Evolutionary conservation across 2,329 filamentous ascomycete species (phyloP).

Genomic region (Trichoderma sp.): DNA sequence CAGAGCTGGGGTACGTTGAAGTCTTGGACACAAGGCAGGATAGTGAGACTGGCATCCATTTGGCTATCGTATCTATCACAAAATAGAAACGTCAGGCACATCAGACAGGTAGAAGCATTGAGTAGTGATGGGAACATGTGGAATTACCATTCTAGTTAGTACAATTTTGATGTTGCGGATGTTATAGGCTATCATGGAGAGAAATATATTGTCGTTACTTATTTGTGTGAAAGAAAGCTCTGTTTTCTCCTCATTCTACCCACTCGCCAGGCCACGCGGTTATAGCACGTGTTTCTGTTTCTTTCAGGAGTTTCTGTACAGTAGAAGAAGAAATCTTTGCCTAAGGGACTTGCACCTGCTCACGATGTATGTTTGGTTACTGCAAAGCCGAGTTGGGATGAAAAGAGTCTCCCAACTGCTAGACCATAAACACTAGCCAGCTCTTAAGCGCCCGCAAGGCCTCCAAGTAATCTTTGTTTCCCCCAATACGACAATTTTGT

Average conservation of each 20-base stretch:
- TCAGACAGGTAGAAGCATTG: no score
- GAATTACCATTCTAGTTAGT: not conserved
- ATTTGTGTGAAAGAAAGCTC: not conserved
- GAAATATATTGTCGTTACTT: not conserved
- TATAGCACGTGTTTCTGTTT: not conserved
- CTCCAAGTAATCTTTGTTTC: not conserved
- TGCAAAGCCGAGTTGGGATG: not conserved
- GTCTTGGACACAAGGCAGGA: not conserved
- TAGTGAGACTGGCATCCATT: not conserved
- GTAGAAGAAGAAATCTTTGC: not conserved
- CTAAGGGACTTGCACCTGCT: not conserved
- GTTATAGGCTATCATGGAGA: not conserved
- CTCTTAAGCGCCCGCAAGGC: not conserved
- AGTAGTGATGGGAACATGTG: not conserved
- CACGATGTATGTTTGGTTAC: not conserved
- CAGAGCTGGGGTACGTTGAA: not conserved
- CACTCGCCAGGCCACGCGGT: not conserved
- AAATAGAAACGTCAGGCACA: not conserved
- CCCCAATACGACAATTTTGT: not conserved
- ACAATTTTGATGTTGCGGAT: not conserved
- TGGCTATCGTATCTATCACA: not conserved
- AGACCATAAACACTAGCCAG: not conserved
- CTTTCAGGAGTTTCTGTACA: not conserved
- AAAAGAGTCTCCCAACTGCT: not conserved
- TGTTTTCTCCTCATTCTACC: not conserved